Evolutionary conservation across 345 rosid genomes (phyloP), one percentile per base, ranked within the genome.

Genomic region (Salix exigua): DNA sequence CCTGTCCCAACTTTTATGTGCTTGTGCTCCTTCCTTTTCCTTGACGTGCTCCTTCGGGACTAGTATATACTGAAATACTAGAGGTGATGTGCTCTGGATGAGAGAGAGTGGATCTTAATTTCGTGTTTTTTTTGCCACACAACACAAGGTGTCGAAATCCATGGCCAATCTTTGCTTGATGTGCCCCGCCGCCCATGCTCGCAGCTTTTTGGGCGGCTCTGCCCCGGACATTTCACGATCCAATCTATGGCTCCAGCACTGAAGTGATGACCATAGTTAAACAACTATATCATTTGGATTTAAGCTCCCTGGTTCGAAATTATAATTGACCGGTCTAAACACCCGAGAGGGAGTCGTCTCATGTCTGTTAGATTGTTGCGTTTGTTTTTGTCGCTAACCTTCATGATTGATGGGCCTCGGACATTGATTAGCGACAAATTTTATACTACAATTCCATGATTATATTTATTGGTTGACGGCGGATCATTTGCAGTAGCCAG

Each of bases 401-500:
- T 76, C 51, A 80, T 82, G 81, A 84, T 86, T 80, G 50, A 37
- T 46, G 77, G 73, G 72, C 53, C 83, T 75, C 23, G 23, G 33
- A 48, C 77, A 74, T 81, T 58, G 70, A 76, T 80, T 78, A 71
- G 50, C n/a, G 61, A 26, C 18, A 64, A 50, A 58, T 67, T 73
- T 72, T 70, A 68, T 64, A 55, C 46, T 48, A 37, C n/a, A 23
- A 12, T 68, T 28, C 1, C 42, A 75, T 28, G 78, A 68, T 44
- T 74, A 66, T 65, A 71, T 69, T 64, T 55, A 71, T 38, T 75
- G 44, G 42, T 53, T 81, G 84, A 82, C 82, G 86, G 85, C 85
- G 82, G 82, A 73, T 61, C 28, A n/a, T 58, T 58, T 58, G 51
- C 40, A 66, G 55, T 44, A 42, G 31, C 53, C 35, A 31, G 75